Evolutionary conservation across 176 grass and related monocot genomes (phyloP).

Genomic region (Eleusine coracana): DNA sequence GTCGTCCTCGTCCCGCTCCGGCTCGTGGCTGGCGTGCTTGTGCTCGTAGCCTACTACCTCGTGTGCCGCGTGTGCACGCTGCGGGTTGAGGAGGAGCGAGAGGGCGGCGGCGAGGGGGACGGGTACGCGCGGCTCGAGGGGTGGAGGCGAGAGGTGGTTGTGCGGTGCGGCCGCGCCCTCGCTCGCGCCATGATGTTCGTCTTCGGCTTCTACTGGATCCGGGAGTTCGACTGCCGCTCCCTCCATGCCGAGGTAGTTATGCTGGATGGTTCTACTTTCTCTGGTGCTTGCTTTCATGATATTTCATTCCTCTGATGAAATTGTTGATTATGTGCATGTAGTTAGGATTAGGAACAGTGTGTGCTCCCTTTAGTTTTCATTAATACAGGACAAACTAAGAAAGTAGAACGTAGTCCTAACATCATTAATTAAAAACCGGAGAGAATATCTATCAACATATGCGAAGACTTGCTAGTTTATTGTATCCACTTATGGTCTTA

Average conservation of each 20-base stretch:
- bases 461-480: background rate
- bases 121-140: conserved; percentile 59
- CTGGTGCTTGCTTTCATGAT: conserved; percentile 27
- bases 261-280: conserved; percentile 5
- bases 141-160: conserved; percentile 57
- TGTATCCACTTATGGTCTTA: background rate
- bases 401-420: background rate
- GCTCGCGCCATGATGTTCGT: conserved; percentile 80
- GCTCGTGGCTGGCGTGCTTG: conserved; percentile 48
- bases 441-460: background rate
- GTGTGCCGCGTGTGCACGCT: conserved; percentile 80
- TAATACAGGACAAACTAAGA: background rate
- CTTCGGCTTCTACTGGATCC: conserved; percentile 93
- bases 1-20: conserved; percentile 66
- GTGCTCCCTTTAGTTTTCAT: background rate
- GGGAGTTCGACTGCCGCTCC: conserved; percentile 45
- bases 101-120: conserved; percentile 47
- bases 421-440: background rate
- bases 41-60: conserved; percentile 73
- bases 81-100: conserved; percentile 48
- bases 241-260: conserved; percentile 37
- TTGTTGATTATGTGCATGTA: background rate
- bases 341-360: background rate
- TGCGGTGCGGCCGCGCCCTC: conserved; percentile 57
- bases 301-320: background rate